Conservation (phyloP, 345 rosid species). For the Lagerstroemia speciosa region DNA sequence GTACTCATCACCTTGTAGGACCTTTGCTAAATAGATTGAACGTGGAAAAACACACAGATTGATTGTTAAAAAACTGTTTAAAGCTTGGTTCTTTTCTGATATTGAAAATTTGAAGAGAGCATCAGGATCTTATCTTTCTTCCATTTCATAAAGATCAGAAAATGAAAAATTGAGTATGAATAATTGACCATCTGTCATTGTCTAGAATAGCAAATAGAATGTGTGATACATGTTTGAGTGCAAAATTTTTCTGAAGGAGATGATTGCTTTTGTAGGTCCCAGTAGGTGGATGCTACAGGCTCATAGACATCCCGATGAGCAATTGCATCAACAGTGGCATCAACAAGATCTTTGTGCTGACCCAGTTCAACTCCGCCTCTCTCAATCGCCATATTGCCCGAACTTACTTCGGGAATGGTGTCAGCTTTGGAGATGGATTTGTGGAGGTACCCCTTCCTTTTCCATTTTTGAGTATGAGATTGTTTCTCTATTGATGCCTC, state of each 20-base stretch:
- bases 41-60: no score
- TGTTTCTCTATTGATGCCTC: not conserved
- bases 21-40: not conserved
- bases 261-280: constrained; percentile 47
- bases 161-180: not conserved
- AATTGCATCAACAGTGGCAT: constrained; percentile 91
- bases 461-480: not conserved
- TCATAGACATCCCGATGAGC: constrained; percentile 96
- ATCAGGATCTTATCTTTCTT: not conserved
- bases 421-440: constrained; percentile 89
- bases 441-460: constrained; percentile 63
- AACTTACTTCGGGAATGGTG: constrained; percentile 84
- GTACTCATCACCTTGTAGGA: not conserved
- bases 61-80: no score
- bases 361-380: constrained; percentile 93
- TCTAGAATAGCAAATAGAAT: not conserved
- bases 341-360: constrained; percentile 85
- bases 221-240: not conserved
- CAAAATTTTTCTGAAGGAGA: not conserved
- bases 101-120: no score
- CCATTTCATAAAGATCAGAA: not conserved
- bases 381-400: constrained; percentile 89
- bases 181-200: not conserved
- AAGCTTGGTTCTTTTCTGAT: no score
- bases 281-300: constrained; percentile 88